Evolutionary conservation across 148 eudicot species (phyloP), one percentile per base, ranked within the genome.

Genomic region (Agrostemma githago): DNA sequence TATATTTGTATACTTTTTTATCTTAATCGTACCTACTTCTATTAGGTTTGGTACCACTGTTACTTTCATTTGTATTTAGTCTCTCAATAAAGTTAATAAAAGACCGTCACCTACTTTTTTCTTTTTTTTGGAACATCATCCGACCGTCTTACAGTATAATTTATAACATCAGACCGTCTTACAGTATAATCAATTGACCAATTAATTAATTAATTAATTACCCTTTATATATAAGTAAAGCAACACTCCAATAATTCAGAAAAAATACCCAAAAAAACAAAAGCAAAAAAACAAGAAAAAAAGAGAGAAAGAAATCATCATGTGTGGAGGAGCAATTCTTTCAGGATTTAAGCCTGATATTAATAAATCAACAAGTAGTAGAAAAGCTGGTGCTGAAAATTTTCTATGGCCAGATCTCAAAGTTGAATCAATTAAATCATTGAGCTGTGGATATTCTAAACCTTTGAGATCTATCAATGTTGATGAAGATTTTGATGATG

Each of bases 281-380:
- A 59, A 6, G 1, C 16, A 16, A 73, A 73, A 6, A 74, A 17
- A 65, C 20, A 48, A 7, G 26, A 0, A 37, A 15, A 12, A 74
- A 66, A 54, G 2, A 37, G 6, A 16, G n/a, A n/a, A n/a, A 63
- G 2, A 3, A 64, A 37, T 40, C 66, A 76, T 76, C 66, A 76
- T 76, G 78, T 76, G 78, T 76, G 78, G 78, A 21, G 78, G 73
- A 40, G 78, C 78, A 39, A 70, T 75, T 1, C 68, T 75, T 10
- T 66, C 78, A 16, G 78, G 59, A 4, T 75, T 40, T 26, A 76
- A 64, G 38, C 71, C 72, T 2, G 16, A 67, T 17, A 7, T 4
- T 8, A 67, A 67, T 43, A n/a, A 42, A 42, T 67, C 71, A 67
- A 26, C 1, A 26, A 26, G 34, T 26, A 26, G 34, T 0, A 67